A percentile compares a stretch with the other conserved stretches of the same genome.
Conservation (phyloP, 2,329 filamentous ascomycete species). For the Oidium heveae region DNA sequence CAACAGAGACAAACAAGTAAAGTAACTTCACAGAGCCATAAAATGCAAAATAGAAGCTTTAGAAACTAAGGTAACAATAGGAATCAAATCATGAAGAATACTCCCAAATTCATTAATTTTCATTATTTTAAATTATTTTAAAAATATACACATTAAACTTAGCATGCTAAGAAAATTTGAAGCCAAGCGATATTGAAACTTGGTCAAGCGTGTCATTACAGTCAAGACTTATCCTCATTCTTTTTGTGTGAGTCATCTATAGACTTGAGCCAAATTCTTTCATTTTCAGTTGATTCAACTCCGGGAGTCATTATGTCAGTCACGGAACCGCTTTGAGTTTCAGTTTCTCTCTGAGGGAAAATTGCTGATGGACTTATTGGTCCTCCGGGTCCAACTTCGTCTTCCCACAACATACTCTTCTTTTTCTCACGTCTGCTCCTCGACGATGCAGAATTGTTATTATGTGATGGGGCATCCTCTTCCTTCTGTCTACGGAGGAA, state of each 20-base stretch:
- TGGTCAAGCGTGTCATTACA: too few relatives aligned
- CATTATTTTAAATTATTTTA: too few relatives aligned
- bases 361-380: constrained; percentile 82
- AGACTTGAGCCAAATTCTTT: constrained; percentile 3
- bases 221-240: too few relatives aligned
- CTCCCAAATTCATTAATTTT: too few relatives aligned
- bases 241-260: background rate
- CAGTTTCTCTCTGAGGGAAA: constrained; percentile 27
- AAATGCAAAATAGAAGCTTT: too few relatives aligned
- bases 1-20: too few relatives aligned
- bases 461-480: constrained; percentile 32
- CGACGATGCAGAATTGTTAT: constrained; percentile 33
- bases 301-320: constrained; percentile 13
- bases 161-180: too few relatives aligned
- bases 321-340: constrained; percentile 8
- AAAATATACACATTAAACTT: too few relatives aligned
- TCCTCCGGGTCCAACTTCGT: constrained; percentile 54
- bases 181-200: too few relatives aligned
- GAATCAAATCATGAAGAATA: too few relatives aligned
- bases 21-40: too few relatives aligned
- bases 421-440: constrained; percentile 32
- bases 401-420: constrained; percentile 45
- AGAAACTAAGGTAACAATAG: too few relatives aligned
- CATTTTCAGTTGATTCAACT: constrained; percentile 8
- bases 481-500: constrained; percentile 69